phyloP scores from a whole-genome alignment of 495 filamentous ascomycete species.

The Podospora fimiseda region DNA sequence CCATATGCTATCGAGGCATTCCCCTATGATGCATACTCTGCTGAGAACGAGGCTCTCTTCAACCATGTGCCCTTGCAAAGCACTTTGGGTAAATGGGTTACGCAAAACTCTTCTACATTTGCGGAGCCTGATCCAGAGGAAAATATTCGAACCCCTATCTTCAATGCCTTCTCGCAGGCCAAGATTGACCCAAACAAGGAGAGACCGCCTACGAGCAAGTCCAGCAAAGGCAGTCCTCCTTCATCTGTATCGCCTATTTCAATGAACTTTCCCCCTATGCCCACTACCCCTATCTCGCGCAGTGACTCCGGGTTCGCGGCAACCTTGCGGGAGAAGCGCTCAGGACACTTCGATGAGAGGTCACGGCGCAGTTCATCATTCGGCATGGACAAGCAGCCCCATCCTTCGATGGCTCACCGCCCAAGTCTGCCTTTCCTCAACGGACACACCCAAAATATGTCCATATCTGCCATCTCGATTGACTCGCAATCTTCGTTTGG shows the following conservation, averaged over 20 bases:
- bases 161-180: slow-evolving; percentile 85
- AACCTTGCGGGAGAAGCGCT: slow-evolving; percentile 86
- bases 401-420: slow-evolving; percentile 52
- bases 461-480: slow-evolving; percentile 74
- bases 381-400: slow-evolving; percentile 60
- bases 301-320: slow-evolving; percentile 86
- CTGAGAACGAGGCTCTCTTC: slow-evolving; percentile 78
- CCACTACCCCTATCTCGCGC: slow-evolving; percentile 69
- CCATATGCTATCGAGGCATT: slow-evolving; percentile 88
- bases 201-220: slow-evolving; percentile 75
- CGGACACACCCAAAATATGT: slow-evolving; percentile 68
- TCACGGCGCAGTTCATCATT: slow-evolving; percentile 88
- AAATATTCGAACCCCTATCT: slow-evolving; percentile 47
- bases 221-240: slow-evolving; percentile 68
- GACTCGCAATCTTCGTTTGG: slow-evolving; percentile 68
- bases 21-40: slow-evolving; percentile 80
- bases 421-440: slow-evolving; percentile 81
- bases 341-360: slow-evolving; percentile 81
- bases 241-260: slow-evolving; percentile 84
- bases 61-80: slow-evolving; percentile 60
- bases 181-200: slow-evolving; percentile 63
- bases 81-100: slow-evolving; percentile 74
- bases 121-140: slow-evolving; percentile 56
- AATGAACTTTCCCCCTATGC: slow-evolving; percentile 65
- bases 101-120: slow-evolving; percentile 82